These are phyloP conservation scores for Phaeoacremonium minimum DNA, from an alignment of 2,329 filamentous ascomycete genomes.

Conservation along the genomic window DNA sequence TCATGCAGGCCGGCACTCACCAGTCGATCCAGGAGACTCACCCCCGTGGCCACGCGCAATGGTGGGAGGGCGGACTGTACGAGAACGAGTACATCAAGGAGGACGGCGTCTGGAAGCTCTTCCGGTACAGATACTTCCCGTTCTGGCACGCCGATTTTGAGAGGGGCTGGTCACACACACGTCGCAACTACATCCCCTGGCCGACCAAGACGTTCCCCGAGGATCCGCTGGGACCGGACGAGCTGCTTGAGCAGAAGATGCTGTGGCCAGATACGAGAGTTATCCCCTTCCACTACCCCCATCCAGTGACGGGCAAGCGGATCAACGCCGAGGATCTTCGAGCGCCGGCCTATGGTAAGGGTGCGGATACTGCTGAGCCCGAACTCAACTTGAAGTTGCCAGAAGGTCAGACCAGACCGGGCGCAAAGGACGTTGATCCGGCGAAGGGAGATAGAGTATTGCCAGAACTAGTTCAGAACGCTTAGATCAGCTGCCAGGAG, in stretches of 20 bases:
- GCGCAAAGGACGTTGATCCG: constrained; percentile 21
- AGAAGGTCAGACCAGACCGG: constrained; percentile 26
- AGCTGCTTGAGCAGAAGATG: constrained; percentile 48
- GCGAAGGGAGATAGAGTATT: constrained; percentile 26
- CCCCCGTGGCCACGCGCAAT: constrained; percentile 48
- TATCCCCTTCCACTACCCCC: constrained; percentile 47
- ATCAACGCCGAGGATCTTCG: constrained; percentile 41
- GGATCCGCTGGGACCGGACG: constrained; percentile 45
- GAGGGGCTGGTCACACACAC: constrained; percentile 48
- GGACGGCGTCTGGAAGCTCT: constrained; percentile 48
- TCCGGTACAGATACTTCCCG: constrained; percentile 49
- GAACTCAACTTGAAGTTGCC: constrained; percentile 34
- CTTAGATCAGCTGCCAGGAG: too few relatives aligned
- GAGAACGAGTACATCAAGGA: constrained; percentile 58
- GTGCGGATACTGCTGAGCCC: constrained; percentile 31
- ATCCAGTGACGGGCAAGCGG: constrained; percentile 42
- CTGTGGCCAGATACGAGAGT: constrained; percentile 53
- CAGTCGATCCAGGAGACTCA: constrained; percentile 43
- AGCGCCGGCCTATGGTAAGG: constrained; percentile 38
- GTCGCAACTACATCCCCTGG: constrained; percentile 48
- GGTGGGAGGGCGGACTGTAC: constrained; percentile 56
- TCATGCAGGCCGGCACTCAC: constrained; percentile 53
- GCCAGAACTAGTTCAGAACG: constrained; percentile 29
- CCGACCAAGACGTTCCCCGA: constrained; percentile 42
- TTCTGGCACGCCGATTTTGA: constrained; percentile 54